Evolutionary conservation across 2,329 filamentous ascomycete genomes (phyloP), one percentile per base, ranked within the genome.

Genomic region (Colletotrichum horii): DNA sequence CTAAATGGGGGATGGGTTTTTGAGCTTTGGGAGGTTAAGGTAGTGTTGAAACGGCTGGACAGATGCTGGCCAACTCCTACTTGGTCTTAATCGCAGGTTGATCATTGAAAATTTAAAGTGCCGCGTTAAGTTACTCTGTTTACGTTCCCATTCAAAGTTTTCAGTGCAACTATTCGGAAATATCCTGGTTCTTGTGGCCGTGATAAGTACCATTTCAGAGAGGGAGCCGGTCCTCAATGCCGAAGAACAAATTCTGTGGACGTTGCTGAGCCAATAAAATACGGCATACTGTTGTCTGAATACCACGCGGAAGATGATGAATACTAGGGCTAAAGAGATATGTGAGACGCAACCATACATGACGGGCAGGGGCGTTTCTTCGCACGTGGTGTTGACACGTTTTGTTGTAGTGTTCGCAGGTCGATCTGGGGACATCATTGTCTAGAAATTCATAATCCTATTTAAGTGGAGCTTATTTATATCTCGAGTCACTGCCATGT

Each of bases 281-380:
- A 11, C 2, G 38, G 19, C 11, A 8, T 3, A 11, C n/a, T 43
- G 19, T 11, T 43, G 38, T 3, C 38, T 43, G 38, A 43, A 43
- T 43, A 43, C 2, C 4, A n/a, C 38, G 4, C 6, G 3, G 3
- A 43, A 0, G 38, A 1, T 43, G 38, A 2, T 43, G 8, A n/a
- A 1, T 11, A 11, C 5, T 11, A 1, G 3, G 19, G 16, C 0
- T 43, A n/a, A 43, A 2, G 8, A 43, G 8, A 43, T n/a, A 0
- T 3, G 19, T 3, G 38, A n/a, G 19, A 0, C 38, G 0, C 38
- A 43, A 3, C 11, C 16, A n/a, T n/a, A n/a, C 6, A 3, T 6
- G 0, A 43, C 0, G 19, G 38, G 3, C 0, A n/a, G 16, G 8
- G 8, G 9, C 11, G 19, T 11, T 43, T 1, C 38, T 43, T 43